phyloP scores from a whole-genome alignment of 164 flowering plant genomes.

The Litsea cubeba region DNA sequence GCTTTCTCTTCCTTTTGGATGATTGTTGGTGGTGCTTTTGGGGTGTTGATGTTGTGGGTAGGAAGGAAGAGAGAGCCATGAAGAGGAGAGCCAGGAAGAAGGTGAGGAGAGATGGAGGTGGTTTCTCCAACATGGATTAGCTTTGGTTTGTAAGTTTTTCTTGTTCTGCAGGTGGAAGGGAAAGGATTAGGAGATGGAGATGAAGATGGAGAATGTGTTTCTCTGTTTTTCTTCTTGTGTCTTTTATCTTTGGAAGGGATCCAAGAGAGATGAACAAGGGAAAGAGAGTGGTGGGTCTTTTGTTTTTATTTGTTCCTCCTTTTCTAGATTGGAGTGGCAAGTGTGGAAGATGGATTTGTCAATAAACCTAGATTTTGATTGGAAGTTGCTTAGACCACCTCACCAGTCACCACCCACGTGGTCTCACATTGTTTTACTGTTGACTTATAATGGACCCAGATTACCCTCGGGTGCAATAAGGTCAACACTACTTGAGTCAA shows the following conservation, averaged over 20 bases:
- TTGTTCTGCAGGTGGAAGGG: neutral
- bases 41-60: conserved; percentile 26
- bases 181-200: neutral
- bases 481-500: no score
- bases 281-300: conserved; percentile 2
- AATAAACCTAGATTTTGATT: neutral
- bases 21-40: conserved; percentile 15
- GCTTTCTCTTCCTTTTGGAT: conserved; percentile 28
- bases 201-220: conserved; percentile 4
- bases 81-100: conserved; percentile 16
- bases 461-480: neutral
- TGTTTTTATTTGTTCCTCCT: neutral
- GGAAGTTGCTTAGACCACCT: neutral
- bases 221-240: neutral
- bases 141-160: neutral
- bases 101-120: conserved; percentile 7
- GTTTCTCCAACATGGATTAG: neutral
- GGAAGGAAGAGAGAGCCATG: conserved; percentile 57
- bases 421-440: neutral
- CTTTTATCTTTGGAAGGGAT: neutral
- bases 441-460: neutral
- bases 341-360: neutral
- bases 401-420: neutral
- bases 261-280: neutral
- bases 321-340: neutral